Evolutionary conservation across 768 basidiomycete genomes (phyloP).

Genomic region (Chalciporus chontae): DNA sequence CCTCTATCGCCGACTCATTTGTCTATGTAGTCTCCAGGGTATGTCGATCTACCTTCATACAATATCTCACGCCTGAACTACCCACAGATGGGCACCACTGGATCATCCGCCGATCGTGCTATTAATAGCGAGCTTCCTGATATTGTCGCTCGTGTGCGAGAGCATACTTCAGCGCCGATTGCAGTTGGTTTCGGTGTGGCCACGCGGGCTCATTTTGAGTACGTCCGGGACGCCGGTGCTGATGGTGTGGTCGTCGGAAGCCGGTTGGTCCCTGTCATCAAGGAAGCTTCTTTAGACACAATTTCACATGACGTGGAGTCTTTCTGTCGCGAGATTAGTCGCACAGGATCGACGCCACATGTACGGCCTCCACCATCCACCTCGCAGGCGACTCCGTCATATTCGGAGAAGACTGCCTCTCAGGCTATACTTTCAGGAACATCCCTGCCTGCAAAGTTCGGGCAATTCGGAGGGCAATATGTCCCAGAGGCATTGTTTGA

Average conservation of each 20-base stretch:
- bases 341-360: constrained; percentile 34
- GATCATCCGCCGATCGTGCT: constrained; percentile 70
- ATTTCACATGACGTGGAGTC: constrained; percentile 55
- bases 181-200: constrained; percentile 98
- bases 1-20: constrained; percentile 93
- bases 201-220: constrained; percentile 83
- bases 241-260: constrained; percentile 96
- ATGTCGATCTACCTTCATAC: constrained; percentile 11
- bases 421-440: constrained; percentile 32
- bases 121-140: constrained; percentile 79
- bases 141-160: constrained; percentile 78
- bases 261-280: constrained; percentile 77
- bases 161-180: constrained; percentile 75
- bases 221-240: constrained; percentile 82
- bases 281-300: constrained; percentile 49
- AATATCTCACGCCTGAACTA: constrained; percentile 2
- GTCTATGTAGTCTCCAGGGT: constrained; percentile 99
- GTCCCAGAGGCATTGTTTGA: constrained; percentile 97
- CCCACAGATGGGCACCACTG: constrained; percentile 93
- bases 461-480: constrained; percentile 95
- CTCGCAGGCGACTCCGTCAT: background rate
- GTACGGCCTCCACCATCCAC: background rate
- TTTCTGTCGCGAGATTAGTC: constrained; percentile 69
- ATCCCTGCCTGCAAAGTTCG: constrained; percentile 80
- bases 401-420: constrained; percentile 7